These are phyloP conservation scores for Aspergillus sp. DNA, from an alignment of 2,329 filamentous ascomycete genomes.

Conservation along the genomic window DNA sequence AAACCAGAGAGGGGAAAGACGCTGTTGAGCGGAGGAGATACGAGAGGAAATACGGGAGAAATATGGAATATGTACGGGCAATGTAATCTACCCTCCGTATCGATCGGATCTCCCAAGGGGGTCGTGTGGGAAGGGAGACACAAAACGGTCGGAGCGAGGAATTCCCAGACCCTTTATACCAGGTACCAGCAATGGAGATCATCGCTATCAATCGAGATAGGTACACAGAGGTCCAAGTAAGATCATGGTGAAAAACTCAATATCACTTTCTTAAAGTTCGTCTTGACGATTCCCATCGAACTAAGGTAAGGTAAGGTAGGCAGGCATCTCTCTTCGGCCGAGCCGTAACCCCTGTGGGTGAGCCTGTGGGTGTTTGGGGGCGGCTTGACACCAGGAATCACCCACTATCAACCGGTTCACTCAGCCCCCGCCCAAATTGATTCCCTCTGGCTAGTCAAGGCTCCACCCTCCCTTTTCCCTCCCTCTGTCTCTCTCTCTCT, in stretches of 20 bases:
- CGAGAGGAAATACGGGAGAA: not conserved
- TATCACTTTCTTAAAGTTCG: not conserved
- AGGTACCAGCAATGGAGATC: no score
- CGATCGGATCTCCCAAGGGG: not conserved
- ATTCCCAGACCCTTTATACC: not conserved
- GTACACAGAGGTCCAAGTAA: not conserved
- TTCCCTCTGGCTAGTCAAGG: no score
- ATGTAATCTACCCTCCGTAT: not conserved
- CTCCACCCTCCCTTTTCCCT: no score
- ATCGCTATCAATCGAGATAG: not conserved
- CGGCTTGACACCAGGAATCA: not conserved
- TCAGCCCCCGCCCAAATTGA: conserved; percentile 9
- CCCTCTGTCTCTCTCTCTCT: no score
- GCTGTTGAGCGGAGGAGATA: not conserved
- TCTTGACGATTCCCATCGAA: not conserved
- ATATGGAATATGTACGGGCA: no score
- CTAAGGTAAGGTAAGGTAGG: no score
- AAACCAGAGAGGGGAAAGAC: not conserved
- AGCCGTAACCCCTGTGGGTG: no score
- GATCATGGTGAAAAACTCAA: not conserved
- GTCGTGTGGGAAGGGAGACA: not conserved
- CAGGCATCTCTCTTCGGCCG: no score
- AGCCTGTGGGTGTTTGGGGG: no score
- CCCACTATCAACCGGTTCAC: conserved; percentile 1
- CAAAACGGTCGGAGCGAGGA: not conserved